Evolutionary conservation across 1,284 basidiomycete genomes (phyloP).

Genomic region (Boletus semigastroideus): DNA sequence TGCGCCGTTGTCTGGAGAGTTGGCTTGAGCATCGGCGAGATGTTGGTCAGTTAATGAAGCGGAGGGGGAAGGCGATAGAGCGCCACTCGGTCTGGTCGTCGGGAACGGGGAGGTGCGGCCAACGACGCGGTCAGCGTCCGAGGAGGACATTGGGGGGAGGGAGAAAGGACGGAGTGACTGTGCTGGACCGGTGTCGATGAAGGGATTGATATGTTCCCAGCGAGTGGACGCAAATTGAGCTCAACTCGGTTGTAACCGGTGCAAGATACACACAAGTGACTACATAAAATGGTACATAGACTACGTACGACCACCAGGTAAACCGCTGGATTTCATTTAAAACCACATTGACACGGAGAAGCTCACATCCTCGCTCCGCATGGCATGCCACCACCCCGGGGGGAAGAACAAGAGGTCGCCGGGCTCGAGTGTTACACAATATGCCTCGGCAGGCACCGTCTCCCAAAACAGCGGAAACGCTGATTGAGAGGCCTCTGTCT

Average conservation of each 20-base stretch:
- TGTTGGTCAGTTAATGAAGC: conserved; percentile 53
- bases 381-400: conserved; percentile 92
- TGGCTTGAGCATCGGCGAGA: conserved; percentile 64
- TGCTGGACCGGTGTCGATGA: conserved; percentile 14
- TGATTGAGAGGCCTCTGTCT: conserved; percentile 21
- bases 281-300: conserved; percentile 8
- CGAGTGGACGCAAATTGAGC: conserved; percentile 13
- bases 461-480: conserved; percentile 52
- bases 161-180: conserved; percentile 4
- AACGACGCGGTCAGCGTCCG: conserved; percentile 36
- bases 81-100: conserved; percentile 19
- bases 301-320: conserved; percentile 24
- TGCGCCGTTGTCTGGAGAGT: conserved; percentile 73
- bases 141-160: conserved; percentile 32
- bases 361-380: conserved; percentile 76
- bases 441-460: conserved; percentile 62
- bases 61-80: conserved; percentile 35
- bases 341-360: conserved; percentile 85
- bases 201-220: conserved; percentile 17
- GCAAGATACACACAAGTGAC: conserved; percentile 1
- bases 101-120: conserved; percentile 30
- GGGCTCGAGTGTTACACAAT: conserved; percentile 65
- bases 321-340: conserved; percentile 38
- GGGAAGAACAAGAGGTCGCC: conserved; percentile 89
- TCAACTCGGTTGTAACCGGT: conserved; percentile 32